phyloP scores from a whole-genome alignment of 73 alveolate genomes.

The Paramecium caudatum region DNA sequence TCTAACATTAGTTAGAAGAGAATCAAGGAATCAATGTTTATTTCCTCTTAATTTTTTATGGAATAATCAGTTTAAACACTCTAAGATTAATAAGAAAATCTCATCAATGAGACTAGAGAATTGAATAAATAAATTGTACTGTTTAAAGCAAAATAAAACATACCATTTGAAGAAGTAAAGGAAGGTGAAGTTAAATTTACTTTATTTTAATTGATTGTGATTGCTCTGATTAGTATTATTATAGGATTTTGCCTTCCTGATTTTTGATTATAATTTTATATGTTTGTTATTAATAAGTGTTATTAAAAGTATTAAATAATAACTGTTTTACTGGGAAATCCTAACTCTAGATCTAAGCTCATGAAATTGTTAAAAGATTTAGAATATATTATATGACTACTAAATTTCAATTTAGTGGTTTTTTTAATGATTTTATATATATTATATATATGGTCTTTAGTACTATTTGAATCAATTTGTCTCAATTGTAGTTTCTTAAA shows the following conservation, averaged over 20 bases:
- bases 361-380: too few relatives aligned
- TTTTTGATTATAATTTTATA: neutral
- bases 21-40: neutral
- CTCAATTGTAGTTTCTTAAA: too few relatives aligned
- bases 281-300: neutral
- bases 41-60: neutral
- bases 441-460: too few relatives aligned
- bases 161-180: neutral
- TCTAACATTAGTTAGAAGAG: neutral
- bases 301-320: too few relatives aligned
- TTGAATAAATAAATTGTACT: conserved; percentile 23
- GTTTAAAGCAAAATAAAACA: neutral
- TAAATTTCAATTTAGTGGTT: too few relatives aligned
- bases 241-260: conserved; percentile 3
- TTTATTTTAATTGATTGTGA: conserved; percentile 2
- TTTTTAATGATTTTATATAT: too few relatives aligned
- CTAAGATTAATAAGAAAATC: neutral
- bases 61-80: neutral
- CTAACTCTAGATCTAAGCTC: too few relatives aligned
- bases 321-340: too few relatives aligned
- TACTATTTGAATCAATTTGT: too few relatives aligned
- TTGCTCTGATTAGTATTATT: conserved; percentile 4
- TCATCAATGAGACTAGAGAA: neutral
- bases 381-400: too few relatives aligned
- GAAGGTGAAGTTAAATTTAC: conserved; percentile 27